phyloP scores from a whole-genome alignment of 2,329 filamentous ascomycete genomes.

The Aspergillus viridinutans region DNA sequence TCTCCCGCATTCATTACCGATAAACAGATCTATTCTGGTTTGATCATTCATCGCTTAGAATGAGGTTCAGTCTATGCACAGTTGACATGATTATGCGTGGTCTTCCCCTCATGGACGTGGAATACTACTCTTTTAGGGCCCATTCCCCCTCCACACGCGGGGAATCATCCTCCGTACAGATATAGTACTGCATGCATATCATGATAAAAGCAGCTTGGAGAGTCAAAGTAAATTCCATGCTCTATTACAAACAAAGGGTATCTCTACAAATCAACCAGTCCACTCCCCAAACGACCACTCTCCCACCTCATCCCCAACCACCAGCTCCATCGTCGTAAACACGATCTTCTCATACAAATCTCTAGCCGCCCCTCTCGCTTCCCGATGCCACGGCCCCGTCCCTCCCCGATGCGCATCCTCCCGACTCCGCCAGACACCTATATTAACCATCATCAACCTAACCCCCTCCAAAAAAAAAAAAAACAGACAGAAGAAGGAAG shows the following conservation, averaged over 20 bases:
- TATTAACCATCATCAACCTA: conserved; percentile 28
- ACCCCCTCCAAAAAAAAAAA: no score
- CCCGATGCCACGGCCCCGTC: conserved; percentile 53
- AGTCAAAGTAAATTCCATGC: background rate
- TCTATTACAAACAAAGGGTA: background rate
- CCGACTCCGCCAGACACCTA: conserved; percentile 62
- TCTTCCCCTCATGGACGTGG: background rate
- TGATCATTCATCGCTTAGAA: background rate
- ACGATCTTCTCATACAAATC: conserved; percentile 60
- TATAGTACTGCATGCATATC: background rate
- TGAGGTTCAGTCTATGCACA: background rate
- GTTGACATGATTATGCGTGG: no score
- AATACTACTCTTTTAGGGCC: background rate
- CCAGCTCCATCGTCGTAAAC: conserved; percentile 60
- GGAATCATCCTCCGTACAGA: background rate
- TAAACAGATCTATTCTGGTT: no score
- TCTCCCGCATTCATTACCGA: background rate
- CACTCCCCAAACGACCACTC: conserved; percentile 63
- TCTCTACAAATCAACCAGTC: conserved; percentile 23
- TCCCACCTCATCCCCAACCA: conserved; percentile 61
- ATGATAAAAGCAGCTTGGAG: no score
- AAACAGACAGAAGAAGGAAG: background rate
- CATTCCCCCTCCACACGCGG: background rate
- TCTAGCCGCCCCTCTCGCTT: conserved; percentile 47
- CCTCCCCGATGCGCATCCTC: conserved; percentile 60